Evolutionary conservation across 768 basidiomycete species (phyloP).

Genomic region (Pleurotus salmoneostramineus): DNA sequence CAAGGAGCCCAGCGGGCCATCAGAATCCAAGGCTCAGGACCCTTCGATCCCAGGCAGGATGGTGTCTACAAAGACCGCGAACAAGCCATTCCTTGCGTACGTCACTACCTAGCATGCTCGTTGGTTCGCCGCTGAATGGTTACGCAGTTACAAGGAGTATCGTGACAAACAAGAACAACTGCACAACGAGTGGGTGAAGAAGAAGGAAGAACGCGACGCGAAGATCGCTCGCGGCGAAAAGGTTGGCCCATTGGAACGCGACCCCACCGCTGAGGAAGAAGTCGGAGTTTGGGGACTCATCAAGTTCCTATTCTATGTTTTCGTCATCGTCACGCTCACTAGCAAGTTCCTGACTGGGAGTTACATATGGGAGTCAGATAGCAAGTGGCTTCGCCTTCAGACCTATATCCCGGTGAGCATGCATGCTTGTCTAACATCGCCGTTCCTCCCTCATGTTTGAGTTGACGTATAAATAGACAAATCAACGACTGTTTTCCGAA

Average conservation of each 20-base stretch:
- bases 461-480: constrained; percentile 30
- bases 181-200: constrained; percentile 63
- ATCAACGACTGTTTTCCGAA: constrained; percentile 75
- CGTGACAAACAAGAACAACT: constrained; percentile 54
- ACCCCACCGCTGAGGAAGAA: constrained; percentile 68
- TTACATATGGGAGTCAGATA: constrained; percentile 79
- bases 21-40: constrained; percentile 49
- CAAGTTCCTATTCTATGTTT: constrained; percentile 60
- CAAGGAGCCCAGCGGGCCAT: constrained; percentile 28
- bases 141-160: constrained; percentile 61
- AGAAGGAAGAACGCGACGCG: constrained; percentile 67
- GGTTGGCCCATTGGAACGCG: constrained; percentile 68
- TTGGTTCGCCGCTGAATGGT: constrained; percentile 10
- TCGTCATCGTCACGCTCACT: constrained; percentile 52
- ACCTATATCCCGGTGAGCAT: constrained; percentile 59
- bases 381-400: constrained; percentile 56
- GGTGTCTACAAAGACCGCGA: constrained; percentile 81
- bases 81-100: constrained; percentile 80
- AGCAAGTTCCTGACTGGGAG: constrained; percentile 88
- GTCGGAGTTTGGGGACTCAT: constrained; percentile 62
- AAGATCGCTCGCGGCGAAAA: constrained; percentile 72
- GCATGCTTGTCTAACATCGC: constrained; percentile 11
- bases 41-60: constrained; percentile 61
- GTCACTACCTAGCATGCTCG: constrained; percentile 24
- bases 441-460: not conserved